phyloP scores from a whole-genome alignment of 768 basidiomycete genomes.

The Sporobolomyces roseus region DNA sequence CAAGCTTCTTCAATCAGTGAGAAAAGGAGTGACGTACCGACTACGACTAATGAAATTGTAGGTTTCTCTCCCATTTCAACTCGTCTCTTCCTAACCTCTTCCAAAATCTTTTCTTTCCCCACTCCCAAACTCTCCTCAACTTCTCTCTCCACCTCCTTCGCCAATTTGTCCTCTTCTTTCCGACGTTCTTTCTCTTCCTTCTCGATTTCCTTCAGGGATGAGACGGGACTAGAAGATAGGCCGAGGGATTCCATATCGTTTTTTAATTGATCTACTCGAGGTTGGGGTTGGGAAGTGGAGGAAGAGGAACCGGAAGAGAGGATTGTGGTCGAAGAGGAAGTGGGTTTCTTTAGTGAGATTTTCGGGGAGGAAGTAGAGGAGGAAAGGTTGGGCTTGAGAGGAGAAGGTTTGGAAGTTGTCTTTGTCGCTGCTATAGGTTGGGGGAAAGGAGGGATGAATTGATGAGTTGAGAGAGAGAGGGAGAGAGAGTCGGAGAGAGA shows the following conservation, averaged over 20 bases:
- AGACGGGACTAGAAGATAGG: neutral
- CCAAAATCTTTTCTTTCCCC: constrained; percentile 72
- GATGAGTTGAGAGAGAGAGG: constrained; percentile 35
- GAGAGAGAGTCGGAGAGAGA: neutral
- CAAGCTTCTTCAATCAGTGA: too few relatives aligned
- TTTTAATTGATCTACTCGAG: constrained; percentile 21
- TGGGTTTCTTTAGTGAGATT: constrained; percentile 5
- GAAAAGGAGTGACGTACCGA: too few relatives aligned
- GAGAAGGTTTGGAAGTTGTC: neutral
- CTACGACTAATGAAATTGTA: constrained; percentile 78
- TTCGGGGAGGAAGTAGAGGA: neutral
- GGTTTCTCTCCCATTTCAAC: constrained; percentile 58
- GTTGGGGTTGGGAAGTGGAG: neutral
- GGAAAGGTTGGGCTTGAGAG: too few relatives aligned
- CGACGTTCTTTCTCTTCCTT: neutral
- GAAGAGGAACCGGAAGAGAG: neutral
- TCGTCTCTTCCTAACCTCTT: constrained; percentile 63
- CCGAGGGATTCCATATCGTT: constrained; percentile 32
- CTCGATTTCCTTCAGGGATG: neutral
- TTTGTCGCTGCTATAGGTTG: constrained; percentile 3
- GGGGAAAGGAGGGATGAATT: neutral
- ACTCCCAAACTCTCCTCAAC: constrained; percentile 53
- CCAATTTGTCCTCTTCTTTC: constrained; percentile 45
- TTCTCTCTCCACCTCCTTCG: constrained; percentile 58
- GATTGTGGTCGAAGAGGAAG: neutral